phyloP scores from a whole-genome alignment of 305 asterid genomes.

The Ilex paraguariensis region DNA sequence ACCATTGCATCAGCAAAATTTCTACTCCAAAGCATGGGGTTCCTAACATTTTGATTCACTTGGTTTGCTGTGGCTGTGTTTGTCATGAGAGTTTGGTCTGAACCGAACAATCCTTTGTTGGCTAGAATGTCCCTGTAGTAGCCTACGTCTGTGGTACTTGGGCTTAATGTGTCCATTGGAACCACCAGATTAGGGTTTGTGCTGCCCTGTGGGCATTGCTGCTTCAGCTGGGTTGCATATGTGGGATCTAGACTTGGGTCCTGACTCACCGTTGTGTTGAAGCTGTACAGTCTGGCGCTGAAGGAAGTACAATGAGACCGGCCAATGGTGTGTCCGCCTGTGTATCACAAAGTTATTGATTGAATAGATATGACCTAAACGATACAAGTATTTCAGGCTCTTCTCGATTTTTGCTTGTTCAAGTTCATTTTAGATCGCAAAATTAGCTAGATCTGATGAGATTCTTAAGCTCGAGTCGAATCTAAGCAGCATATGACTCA shows the following conservation, averaged over 20 bases:
- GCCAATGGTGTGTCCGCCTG: constrained; percentile 32
- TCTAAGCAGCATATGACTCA: no score
- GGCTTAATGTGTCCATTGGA: constrained; percentile 62
- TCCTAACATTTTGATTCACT: constrained; percentile 44
- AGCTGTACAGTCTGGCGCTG: constrained; percentile 27
- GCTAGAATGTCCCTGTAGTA: constrained; percentile 44
- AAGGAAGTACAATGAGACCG: constrained; percentile 41
- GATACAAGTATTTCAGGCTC: no score
- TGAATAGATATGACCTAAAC: no score
- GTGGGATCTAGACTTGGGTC: constrained; percentile 33
- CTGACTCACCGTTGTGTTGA: constrained; percentile 21
- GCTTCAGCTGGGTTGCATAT: constrained; percentile 26
- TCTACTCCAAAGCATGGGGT: constrained; percentile 31
- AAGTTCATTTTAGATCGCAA: no score
- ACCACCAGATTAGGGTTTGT: constrained; percentile 36
- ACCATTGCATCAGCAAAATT: constrained; percentile 73
- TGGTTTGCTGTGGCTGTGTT: constrained; percentile 29
- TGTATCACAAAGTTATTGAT: not conserved
- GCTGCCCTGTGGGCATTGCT: constrained; percentile 43
- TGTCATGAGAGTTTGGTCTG: constrained; percentile 61
- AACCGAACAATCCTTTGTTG: constrained; percentile 51
- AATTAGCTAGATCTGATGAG: no score
- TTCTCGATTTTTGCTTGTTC: no score
- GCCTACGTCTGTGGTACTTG: constrained; percentile 32
- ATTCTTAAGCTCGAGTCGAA: no score